Percentiles rank a stretch among this genome's conserved stretches.
phyloP scores from a whole-genome alignment of 2,329 filamentous ascomycete species.

The Penicillium hesseltinei region DNA sequence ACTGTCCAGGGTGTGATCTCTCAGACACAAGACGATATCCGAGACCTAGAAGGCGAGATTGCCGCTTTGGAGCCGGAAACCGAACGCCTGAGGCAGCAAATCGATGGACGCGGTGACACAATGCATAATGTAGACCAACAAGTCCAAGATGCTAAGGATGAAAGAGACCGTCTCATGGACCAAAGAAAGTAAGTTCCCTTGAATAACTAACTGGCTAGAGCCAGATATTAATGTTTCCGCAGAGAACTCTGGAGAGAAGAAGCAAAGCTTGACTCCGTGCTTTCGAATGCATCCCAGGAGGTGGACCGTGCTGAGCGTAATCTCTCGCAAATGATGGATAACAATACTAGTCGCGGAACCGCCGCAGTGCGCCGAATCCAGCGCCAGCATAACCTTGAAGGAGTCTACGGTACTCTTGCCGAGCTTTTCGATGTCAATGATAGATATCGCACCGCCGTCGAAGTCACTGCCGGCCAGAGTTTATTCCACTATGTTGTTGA shows the following conservation, averaged over 20 bases:
- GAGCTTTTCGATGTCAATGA: slow-evolving; percentile 88
- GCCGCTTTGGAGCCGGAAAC: slow-evolving; percentile 70
- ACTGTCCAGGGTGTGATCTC: slow-evolving; percentile 80
- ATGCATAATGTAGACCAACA: slow-evolving; percentile 71
- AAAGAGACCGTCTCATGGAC: slow-evolving; percentile 75
- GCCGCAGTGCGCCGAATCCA: slow-evolving; percentile 83
- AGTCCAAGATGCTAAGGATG: slow-evolving; percentile 73
- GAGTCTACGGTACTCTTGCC: slow-evolving; percentile 87
- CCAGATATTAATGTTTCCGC: slow-evolving; percentile 9
- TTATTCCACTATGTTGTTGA: slow-evolving; percentile 97
- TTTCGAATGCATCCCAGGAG: slow-evolving; percentile 73
- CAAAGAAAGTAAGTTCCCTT: slow-evolving; percentile 65
- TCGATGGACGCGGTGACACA: slow-evolving; percentile 76
- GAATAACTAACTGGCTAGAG: not conserved
- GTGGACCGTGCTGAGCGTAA: slow-evolving; percentile 73
- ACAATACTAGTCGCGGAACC: slow-evolving; percentile 79
- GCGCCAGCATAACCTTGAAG: slow-evolving; percentile 72
- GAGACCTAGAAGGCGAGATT: slow-evolving; percentile 69
- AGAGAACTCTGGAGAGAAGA: slow-evolving; percentile 79
- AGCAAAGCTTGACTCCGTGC: slow-evolving; percentile 76
- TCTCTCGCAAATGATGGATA: slow-evolving; percentile 83
- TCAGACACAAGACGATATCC: slow-evolving; percentile 80
- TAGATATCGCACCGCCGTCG: slow-evolving; percentile 80
- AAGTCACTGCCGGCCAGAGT: slow-evolving; percentile 88
- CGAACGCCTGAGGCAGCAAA: slow-evolving; percentile 64